Percentiles rank a stretch among this genome's conserved stretches.
Conservation (phyloP, 768 basidiomycete genomes). For the Podaxis sp. region DNA sequence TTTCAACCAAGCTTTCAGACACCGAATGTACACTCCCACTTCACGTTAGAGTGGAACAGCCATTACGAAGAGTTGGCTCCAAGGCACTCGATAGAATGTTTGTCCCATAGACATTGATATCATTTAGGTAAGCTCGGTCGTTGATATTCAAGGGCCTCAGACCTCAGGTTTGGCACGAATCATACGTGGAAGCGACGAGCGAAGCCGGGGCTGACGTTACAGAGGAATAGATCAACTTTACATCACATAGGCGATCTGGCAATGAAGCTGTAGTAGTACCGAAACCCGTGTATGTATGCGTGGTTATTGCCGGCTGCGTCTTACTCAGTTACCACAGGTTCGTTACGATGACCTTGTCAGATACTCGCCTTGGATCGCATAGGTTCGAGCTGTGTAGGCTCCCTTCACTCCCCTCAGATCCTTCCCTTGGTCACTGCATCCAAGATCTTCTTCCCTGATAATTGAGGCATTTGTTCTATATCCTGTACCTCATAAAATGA, state of each 20-base stretch:
- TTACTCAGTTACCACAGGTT: not conserved
- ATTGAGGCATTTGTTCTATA: not conserved
- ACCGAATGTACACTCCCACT: not conserved
- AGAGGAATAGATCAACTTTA: not conserved
- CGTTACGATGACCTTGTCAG: not conserved
- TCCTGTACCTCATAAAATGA: not conserved
- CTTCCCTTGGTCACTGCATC: not conserved
- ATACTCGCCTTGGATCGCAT: not conserved
- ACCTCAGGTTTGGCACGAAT: not conserved
- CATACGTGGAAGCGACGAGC: not conserved
- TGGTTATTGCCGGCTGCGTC: constrained; percentile 6
- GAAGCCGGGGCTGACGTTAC: not conserved
- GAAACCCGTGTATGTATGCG: not conserved
- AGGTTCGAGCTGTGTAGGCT: not conserved
- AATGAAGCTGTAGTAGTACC: not conserved
- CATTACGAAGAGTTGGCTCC: not conserved
- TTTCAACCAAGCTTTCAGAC: not conserved
- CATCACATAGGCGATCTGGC: no score
- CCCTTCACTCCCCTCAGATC: not conserved
- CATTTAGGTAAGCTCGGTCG: not conserved
- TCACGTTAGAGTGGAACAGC: not conserved
- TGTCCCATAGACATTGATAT: not conserved
- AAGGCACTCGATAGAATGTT: not conserved
- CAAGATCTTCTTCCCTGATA: not conserved
- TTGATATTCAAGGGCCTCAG: not conserved